Percentiles rank a stretch among this genome's conserved stretches.
Evolutionary conservation across 768 basidiomycete species (phyloP).

Genomic region (Atractiella rhizophila): DNA sequence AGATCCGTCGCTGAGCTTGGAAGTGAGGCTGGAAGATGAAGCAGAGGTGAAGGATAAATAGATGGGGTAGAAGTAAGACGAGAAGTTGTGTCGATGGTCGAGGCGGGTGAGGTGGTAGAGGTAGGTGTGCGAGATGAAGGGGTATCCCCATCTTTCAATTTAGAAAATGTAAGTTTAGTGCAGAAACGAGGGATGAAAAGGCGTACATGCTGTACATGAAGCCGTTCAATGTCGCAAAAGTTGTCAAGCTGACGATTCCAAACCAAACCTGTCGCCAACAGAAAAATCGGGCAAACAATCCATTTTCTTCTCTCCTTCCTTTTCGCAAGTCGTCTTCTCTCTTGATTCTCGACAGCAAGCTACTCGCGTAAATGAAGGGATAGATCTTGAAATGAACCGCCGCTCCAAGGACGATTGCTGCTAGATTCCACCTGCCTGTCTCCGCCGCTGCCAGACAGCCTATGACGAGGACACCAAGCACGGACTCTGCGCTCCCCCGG

Average conservation of each 20-base stretch:
- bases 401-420: slow-evolving; percentile 50
- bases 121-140: slow-evolving; percentile 76
- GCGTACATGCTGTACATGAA: slow-evolving; percentile 54
- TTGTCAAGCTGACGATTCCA: slow-evolving; percentile 37
- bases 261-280: slow-evolving; percentile 31
- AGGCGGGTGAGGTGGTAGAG: slow-evolving; percentile 72
- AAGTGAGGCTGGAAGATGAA: not conserved
- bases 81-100: slow-evolving; percentile 96
- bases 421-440: slow-evolving; percentile 25
- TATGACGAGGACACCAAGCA: slow-evolving; percentile 57
- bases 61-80: slow-evolving; percentile 84
- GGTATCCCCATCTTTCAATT: slow-evolving; percentile 57
- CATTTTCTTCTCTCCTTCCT: not conserved
- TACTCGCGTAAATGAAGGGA: slow-evolving; percentile 69
- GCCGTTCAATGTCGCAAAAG: slow-evolving; percentile 37
- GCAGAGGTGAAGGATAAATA: slow-evolving; percentile 33
- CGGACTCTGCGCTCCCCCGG: slow-evolving; percentile 76
- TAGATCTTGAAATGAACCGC: slow-evolving; percentile 95
- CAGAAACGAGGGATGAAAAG: slow-evolving; percentile 7
- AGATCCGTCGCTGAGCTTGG: not conserved
- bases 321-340: not conserved
- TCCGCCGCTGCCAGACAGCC: slow-evolving; percentile 38
- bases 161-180: not conserved
- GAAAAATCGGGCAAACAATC: slow-evolving; percentile 6
- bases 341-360: slow-evolving; percentile 31